Percentiles rank a stretch among this genome's conserved stretches.
Conservation (phyloP, 2,329 filamentous ascomycete species). For the Bisporella sp. region DNA sequence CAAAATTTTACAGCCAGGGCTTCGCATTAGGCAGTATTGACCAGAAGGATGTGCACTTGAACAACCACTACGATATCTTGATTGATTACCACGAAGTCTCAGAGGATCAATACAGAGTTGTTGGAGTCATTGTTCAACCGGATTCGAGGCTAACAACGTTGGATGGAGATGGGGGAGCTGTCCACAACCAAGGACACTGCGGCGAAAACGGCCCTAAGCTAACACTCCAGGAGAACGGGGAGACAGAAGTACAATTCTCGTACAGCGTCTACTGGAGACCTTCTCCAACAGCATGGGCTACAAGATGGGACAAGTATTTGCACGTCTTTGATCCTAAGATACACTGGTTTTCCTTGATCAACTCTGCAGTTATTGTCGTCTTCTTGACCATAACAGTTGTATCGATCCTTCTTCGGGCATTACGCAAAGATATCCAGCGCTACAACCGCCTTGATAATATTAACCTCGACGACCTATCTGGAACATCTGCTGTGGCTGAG, state of each 20-base stretch:
- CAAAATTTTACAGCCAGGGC: constrained; percentile 83
- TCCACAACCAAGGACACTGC: constrained; percentile 44
- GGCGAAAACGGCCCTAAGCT: constrained; percentile 48
- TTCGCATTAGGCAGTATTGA: constrained; percentile 69
- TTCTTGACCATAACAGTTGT: constrained; percentile 87
- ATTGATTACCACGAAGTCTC: constrained; percentile 86
- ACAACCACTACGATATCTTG: constrained; percentile 94
- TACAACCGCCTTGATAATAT: constrained; percentile 94
- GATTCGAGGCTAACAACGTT: constrained; percentile 58
- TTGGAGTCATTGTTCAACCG: constrained; percentile 85
- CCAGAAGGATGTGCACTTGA: constrained; percentile 54
- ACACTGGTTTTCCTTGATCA: constrained; percentile 97
- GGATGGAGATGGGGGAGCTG: constrained; percentile 42
- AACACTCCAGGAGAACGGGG: constrained; percentile 55
- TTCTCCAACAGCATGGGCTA: constrained; percentile 86
- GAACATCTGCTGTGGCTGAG: constrained; percentile 67
- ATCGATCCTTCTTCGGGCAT: constrained; percentile 80
- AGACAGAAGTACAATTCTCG: constrained; percentile 72
- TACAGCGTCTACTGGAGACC: constrained; percentile 88
- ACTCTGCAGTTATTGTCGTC: constrained; percentile 89
- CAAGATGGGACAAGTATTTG: constrained; percentile 97
- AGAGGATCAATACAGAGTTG: constrained; percentile 70
- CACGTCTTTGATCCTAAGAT: constrained; percentile 97
- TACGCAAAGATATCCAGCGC: constrained; percentile 91
- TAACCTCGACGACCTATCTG: constrained; percentile 81